Percentiles rank a stretch among this genome's conserved stretches.
phyloP scores from a whole-genome alignment of 2,329 filamentous ascomycete species.

The Alternaria longipes region DNA sequence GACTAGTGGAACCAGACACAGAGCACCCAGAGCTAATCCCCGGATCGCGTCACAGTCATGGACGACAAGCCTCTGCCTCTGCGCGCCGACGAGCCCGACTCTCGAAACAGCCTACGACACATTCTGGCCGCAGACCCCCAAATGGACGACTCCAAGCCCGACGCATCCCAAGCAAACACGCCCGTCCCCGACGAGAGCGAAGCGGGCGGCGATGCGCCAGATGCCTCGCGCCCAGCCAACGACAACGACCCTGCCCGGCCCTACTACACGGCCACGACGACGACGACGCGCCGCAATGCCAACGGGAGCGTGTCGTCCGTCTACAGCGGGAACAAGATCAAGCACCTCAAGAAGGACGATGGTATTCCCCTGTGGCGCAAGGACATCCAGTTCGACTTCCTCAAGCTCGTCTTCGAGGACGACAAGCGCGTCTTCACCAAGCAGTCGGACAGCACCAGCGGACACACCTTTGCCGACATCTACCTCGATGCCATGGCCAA shows the following conservation, averaged over 20 bases:
- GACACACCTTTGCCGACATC: conserved; percentile 84
- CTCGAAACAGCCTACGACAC: conserved; percentile 52
- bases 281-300: conserved; percentile 67
- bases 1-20: conserved; percentile 5
- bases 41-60: conserved; percentile 9
- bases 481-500: conserved; percentile 99
- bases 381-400: conserved; percentile 89
- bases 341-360: conserved; percentile 88
- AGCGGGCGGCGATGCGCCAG: conserved; percentile 37
- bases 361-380: conserved; percentile 86
- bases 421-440: conserved; percentile 84
- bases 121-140: conserved; percentile 49
- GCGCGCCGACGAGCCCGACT: conserved; percentile 48
- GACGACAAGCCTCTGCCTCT: conserved; percentile 23
- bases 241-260: conserved; percentile 40
- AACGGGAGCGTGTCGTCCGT: conserved; percentile 73
- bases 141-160: conserved; percentile 47
- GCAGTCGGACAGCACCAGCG: conserved; percentile 82
- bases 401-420: conserved; percentile 81
- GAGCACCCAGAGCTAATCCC: conserved; percentile 2
- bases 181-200: conserved; percentile 47
- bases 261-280: conserved; percentile 60
- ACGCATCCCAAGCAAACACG: conserved; percentile 40
- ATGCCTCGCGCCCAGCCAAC: conserved; percentile 38
- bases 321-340: conserved; percentile 78